phyloP scores from a whole-genome alignment of 768 basidiomycete genomes.

The Saitozyma podzolica region DNA sequence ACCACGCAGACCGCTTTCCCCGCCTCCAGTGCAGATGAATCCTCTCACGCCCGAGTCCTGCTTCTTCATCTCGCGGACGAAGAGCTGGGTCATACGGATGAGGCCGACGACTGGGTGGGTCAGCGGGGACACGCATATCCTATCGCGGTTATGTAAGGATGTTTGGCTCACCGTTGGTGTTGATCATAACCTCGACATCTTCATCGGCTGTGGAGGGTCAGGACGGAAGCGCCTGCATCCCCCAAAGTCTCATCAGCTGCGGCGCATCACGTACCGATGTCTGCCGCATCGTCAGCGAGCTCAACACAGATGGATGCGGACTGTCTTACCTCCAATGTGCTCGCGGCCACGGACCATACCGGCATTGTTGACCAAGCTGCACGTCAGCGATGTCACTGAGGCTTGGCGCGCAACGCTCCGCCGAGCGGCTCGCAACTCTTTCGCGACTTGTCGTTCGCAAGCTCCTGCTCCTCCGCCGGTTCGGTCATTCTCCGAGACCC shows the following conservation, averaged over 20 bases:
- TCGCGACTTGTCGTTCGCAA: too few species aligned
- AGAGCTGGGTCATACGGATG: conserved; percentile 49
- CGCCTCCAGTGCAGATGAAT: neutral
- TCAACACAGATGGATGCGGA: neutral
- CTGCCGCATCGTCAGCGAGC: conserved; percentile 7
- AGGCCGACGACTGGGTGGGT: conserved; percentile 42
- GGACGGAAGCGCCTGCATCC: neutral
- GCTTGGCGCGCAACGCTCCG: too few species aligned
- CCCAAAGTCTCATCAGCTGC: neutral
- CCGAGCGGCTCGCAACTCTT: too few species aligned
- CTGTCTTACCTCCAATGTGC: conserved; percentile 64
- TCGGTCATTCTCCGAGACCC: too few species aligned
- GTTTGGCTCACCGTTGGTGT: conserved; percentile 56
- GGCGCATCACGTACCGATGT: conserved; percentile 16
- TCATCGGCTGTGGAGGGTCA: conserved; percentile 59
- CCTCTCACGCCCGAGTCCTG: conserved; percentile 50
- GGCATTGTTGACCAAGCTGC: conserved; percentile 67
- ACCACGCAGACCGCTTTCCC: too few species aligned
- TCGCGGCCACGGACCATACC: conserved; percentile 89
- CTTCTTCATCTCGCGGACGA: conserved; percentile 49
- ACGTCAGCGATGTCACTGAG: neutral
- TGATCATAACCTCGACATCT: conserved; percentile 81
- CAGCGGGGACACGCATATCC: neutral
- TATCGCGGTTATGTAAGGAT: neutral
- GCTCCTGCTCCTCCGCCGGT: too few species aligned